Evolutionary conservation across 2,329 filamentous ascomycete species (phyloP).

Genomic region (Hypomyces perniciosus): DNA sequence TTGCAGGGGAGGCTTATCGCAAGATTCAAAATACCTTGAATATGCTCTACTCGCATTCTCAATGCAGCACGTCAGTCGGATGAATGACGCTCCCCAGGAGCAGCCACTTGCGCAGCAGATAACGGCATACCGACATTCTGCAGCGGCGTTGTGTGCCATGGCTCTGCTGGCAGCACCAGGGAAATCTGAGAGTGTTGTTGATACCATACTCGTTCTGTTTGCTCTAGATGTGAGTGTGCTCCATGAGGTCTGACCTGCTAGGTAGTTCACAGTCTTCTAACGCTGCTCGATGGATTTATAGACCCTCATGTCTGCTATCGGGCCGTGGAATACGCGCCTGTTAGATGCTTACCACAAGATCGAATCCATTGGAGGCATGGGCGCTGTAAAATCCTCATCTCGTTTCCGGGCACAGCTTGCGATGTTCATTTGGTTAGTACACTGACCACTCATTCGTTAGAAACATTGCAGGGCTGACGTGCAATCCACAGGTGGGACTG

Average conservation of each 20-base stretch:
- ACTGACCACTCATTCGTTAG: neutral
- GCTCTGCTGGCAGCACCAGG: neutral
- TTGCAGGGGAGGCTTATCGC: neutral
- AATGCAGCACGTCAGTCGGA: slow-evolving; percentile 6
- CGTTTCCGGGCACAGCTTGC: slow-evolving; percentile 8
- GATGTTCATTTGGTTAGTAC: slow-evolving; percentile 13
- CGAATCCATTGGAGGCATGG: slow-evolving; percentile 6
- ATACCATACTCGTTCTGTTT: slow-evolving; percentile 7
- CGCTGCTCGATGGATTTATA: neutral
- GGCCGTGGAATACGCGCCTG: slow-evolving; percentile 11
- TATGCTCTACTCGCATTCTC: slow-evolving; percentile 7
- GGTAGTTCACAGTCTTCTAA: no score
- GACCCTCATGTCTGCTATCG: slow-evolving; percentile 7
- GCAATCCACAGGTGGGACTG: slow-evolving; percentile 7
- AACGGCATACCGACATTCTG: slow-evolving; percentile 7
- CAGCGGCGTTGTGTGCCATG: neutral
- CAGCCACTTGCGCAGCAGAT: neutral
- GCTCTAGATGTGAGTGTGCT: slow-evolving; percentile 8
- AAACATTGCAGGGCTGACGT: neutral
- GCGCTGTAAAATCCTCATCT: neutral
- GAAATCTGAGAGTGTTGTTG: slow-evolving; percentile 1
- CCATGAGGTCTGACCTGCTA: neutral
- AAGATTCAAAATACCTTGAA: neutral
- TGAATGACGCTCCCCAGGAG: neutral
- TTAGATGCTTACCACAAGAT: slow-evolving; percentile 5